Base-by-base conservation (phyloP, 192 early-diverging fungal genomes). In the Podochytrium sp. region DNA sequence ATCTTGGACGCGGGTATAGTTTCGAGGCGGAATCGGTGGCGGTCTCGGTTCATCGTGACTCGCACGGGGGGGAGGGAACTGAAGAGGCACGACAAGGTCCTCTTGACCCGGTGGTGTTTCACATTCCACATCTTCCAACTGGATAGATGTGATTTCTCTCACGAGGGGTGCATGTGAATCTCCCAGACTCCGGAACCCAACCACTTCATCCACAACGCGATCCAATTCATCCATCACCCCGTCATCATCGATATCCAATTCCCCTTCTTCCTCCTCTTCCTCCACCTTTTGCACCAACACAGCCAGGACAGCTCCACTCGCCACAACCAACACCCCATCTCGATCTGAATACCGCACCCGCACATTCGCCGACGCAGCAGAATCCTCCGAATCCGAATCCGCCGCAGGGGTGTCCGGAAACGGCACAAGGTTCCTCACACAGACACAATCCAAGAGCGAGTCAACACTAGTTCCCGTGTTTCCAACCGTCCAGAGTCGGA, bases 221-320 rank as follows among this genome's bases (percentile, higher is more conserved):
- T 71, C 69, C 53, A 71, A 59, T 25, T 71, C 69, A 5, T 29
- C 69, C 69, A 71, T 71, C 64, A 49, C 43, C 25, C 64, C 64
- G 4, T 49, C 51, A 25, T 34, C 34, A 7, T 30, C 35, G 27
- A 56, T 52, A 0, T 37, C 67, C 27, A 18, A 27, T n/a, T 16
- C 60, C 1, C 27, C 38, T 1, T 62, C 33, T 29, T 39, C 38
- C 18, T 39, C 38, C 60, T 62, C 60, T 1, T 39, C 60, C 55
- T 57, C 55, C 29, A 16, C 32, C 12, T 25, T 37, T 23, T 53
- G 20, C 2, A 14, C 23, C n/a, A 56, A 38, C 7, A 70, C 35
- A 6, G 18, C 34, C 10, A 70, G 20, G 7, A 70, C 38, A 20
- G 67, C 51, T 4, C 67, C 67, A 56, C 51, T 37, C 18, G 51